Percentiles rank a stretch among this genome's conserved stretches.
These are phyloP conservation scores for Metarhizium sp. DNA, from an alignment of 2,329 filamentous ascomycete genomes.

Conservation along the genomic window DNA sequence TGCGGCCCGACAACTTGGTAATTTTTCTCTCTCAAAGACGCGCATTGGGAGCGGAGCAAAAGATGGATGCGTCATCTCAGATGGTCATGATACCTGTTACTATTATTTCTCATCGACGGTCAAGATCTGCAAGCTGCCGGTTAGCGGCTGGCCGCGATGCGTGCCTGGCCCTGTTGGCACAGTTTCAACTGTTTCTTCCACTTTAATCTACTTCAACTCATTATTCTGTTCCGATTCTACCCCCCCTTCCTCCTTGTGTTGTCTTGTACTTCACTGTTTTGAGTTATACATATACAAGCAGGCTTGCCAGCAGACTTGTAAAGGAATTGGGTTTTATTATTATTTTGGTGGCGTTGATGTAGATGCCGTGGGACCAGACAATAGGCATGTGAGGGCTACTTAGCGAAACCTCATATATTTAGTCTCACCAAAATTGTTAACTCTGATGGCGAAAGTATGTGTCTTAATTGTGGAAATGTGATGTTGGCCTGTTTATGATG, in stretches of 20 bases:
- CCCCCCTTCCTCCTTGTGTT: constrained; percentile 16
- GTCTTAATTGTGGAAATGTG: not conserved
- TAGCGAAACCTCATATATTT: constrained; percentile 18
- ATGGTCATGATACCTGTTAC: not conserved
- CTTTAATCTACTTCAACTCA: not conserved
- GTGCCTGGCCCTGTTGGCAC: constrained; percentile 7
- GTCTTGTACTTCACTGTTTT: constrained; percentile 16
- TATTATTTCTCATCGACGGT: constrained; percentile 2
- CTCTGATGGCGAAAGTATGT: constrained; percentile 1
- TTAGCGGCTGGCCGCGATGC: not conserved
- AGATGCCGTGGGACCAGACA: not conserved
- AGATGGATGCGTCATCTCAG: not conserved
- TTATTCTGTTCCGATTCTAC: not conserved
- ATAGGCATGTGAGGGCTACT: not conserved
- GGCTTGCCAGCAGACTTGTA: constrained; percentile 23
- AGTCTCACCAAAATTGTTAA: constrained; percentile 24
- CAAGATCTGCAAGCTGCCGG: not conserved
- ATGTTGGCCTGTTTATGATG: too few relatives aligned
- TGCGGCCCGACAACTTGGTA: constrained; percentile 2
- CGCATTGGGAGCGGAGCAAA: not conserved
- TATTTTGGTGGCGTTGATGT: constrained; percentile 4
- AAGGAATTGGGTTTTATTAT: constrained; percentile 5
- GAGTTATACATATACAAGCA: constrained; percentile 25
- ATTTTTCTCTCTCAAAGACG: not conserved
- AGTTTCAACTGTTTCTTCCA: constrained; percentile 1